Evolutionary conservation across 257 asterid genomes (phyloP), one percentile per base, ranked within the genome.

Genomic region (Penstemon barbatus): DNA sequence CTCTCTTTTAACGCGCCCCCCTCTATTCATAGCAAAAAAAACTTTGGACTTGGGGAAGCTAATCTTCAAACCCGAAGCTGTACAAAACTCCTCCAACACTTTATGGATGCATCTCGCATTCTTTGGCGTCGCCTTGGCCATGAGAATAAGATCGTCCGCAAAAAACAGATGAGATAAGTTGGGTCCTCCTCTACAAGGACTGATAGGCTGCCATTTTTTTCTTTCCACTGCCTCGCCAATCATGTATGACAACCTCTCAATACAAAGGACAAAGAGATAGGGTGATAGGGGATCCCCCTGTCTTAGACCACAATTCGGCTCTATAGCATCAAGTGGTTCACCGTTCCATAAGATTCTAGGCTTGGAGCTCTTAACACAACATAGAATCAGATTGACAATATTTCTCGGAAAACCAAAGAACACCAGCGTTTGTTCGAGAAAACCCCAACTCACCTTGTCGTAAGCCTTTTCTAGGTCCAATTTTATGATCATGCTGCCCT

Each of bases 271-370:
- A 57, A 57, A 57, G 0, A 57, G 6, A 1, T 57, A 57, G 0
- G 63, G 63, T 5, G 63, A 57, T 0, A 57, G 13, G 4, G 63
- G 63, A 9, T 57, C 63, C 0, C 63, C 63, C 6, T 57, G 45
- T 0, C 63, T 6, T 2, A 57, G 3, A 0, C 63, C 63, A 37
- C 63, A 57, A 8, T 6, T 5, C 8, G 7, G 63, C 0, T 8
- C 6, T 0, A 25, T 7, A 1, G 11, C 42, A 3, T 57, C 44
- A 1, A 33, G 33, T 3, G 58, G 58, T 53, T 53, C 58, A 2
- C 33, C 33, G 33, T 25, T 25, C 33, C 33, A 25, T 2, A 25
- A 25, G 33, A 25, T 25, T 25, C 37, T 53, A 3, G 66, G 8
- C 6, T 8, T 8, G 4, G 58, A 19, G 15, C 13, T 2, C 7